A percentile compares a stretch with the other conserved stretches of the same genome.
These are phyloP conservation scores for Emmonsiellopsis sp. DNA, from an alignment of 2,329 filamentous ascomycete species.

Conservation along the genomic window DNA sequence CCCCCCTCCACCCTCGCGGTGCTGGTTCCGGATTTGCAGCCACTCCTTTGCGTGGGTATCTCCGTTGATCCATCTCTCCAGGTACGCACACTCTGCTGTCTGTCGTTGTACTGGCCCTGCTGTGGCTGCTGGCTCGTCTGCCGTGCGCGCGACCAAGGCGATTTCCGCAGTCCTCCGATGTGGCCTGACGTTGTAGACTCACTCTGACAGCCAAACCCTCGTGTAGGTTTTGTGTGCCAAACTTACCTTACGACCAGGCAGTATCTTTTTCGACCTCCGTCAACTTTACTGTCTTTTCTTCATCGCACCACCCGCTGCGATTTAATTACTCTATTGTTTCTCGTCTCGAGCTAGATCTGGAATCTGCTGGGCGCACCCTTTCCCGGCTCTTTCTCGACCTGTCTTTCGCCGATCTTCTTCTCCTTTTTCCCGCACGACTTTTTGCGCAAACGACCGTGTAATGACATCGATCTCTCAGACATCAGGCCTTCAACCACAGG, in stretches of 20 bases:
- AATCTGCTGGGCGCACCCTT: slow-evolving; percentile 8
- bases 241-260: not conserved
- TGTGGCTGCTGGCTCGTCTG: not conserved
- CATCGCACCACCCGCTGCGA: not conserved
- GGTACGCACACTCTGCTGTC: not conserved
- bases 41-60: slow-evolving; percentile 5
- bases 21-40: slow-evolving; percentile 8
- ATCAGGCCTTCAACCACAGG: slow-evolving; percentile 43
- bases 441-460: slow-evolving; percentile 37
- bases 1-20: slow-evolving; percentile 7
- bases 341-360: slow-evolving; percentile 11
- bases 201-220: not conserved
- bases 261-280: not conserved
- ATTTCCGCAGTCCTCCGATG: too few species aligned
- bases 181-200: too few species aligned
- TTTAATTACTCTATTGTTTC: not conserved
- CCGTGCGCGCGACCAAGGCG: not conserved
- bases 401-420: slow-evolving; percentile 3
- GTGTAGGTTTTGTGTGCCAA: not conserved
- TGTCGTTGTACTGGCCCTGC: not conserved
- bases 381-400: slow-evolving; percentile 2
- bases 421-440: slow-evolving; percentile 16
- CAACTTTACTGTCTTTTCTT: slow-evolving; percentile 4
- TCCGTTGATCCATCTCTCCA: not conserved
- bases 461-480: slow-evolving; percentile 51